phyloP scores from a whole-genome alignment of 495 filamentous ascomycete genomes.

The Amorphotheca resinae region DNA sequence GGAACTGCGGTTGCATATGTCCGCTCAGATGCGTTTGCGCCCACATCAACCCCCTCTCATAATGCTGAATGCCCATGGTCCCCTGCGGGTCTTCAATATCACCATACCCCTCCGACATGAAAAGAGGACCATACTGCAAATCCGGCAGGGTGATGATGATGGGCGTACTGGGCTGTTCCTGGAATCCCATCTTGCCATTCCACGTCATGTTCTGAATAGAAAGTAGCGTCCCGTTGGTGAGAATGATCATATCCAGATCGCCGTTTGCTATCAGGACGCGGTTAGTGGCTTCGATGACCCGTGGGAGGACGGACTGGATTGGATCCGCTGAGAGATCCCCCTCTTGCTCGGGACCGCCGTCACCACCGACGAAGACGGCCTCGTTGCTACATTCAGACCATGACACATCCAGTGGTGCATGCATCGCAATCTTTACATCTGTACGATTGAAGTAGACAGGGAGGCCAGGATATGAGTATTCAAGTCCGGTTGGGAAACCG shows the following conservation, averaged over 20 bases:
- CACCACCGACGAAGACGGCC: constrained; percentile 32
- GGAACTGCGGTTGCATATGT: constrained; percentile 44
- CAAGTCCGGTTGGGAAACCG: constrained; percentile 20
- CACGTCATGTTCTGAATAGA: constrained; percentile 60
- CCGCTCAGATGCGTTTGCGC: constrained; percentile 38
- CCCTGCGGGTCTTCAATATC: constrained; percentile 20
- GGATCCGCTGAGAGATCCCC: constrained; percentile 17
- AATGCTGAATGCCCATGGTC: constrained; percentile 26
- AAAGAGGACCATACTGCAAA: constrained; percentile 23
- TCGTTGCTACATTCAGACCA: constrained; percentile 34
- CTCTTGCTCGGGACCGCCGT: constrained; percentile 7
- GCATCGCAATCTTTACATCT: constrained; percentile 46
- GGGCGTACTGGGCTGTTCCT: constrained; percentile 26
- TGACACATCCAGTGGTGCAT: constrained; percentile 32
- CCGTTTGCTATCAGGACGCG: constrained; percentile 48
- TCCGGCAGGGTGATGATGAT: constrained; percentile 24
- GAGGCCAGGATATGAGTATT: constrained; percentile 28
- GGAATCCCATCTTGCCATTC: constrained; percentile 51
- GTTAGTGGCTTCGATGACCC: constrained; percentile 50
- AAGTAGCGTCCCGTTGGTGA: constrained; percentile 49
- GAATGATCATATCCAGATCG: constrained; percentile 47
- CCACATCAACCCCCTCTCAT: constrained; percentile 25
- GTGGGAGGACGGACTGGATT: constrained; percentile 36
- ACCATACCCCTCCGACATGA: constrained; percentile 22
- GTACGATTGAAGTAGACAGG: constrained; percentile 43